These are phyloP conservation scores for Aspergillus campestris DNA, from an alignment of 495 filamentous ascomycete genomes.

Conservation along the genomic window DNA sequence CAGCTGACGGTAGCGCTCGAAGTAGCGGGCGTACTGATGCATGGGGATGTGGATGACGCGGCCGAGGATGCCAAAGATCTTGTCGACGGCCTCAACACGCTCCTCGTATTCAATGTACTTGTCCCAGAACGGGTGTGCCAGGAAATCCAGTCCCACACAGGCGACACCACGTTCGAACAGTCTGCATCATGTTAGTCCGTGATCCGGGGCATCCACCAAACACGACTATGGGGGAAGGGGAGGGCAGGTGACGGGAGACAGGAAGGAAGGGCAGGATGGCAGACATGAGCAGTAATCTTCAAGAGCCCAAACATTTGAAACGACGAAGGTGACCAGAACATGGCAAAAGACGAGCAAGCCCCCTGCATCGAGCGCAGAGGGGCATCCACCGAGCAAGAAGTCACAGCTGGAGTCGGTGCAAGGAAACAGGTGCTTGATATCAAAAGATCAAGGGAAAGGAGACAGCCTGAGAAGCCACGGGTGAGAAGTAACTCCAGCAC, in stretches of 20 bases:
- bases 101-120: conserved; percentile 97
- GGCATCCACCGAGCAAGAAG: conserved; percentile 25
- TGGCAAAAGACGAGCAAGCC: conserved; percentile 18
- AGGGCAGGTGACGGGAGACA: conserved; percentile 14
- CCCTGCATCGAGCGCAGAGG: conserved; percentile 27
- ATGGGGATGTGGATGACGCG: conserved; percentile 89
- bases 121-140: conserved; percentile 96
- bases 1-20: conserved; percentile 77
- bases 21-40: conserved; percentile 95
- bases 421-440: conserved; percentile 18
- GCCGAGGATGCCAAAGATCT: conserved; percentile 75
- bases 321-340: conserved; percentile 24
- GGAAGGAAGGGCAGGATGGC: conserved; percentile 32
- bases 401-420: conserved; percentile 24
- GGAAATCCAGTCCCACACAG: conserved; percentile 84
- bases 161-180: conserved; percentile 87
- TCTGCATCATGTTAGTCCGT: conserved; percentile 45
- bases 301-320: conserved; percentile 34
- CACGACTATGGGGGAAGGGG: conserved; percentile 18
- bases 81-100: conserved; percentile 74
- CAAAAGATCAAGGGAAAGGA: conserved; percentile 27
- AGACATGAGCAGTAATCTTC: conserved; percentile 47
- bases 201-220: conserved; percentile 2
- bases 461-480: conserved; percentile 48
- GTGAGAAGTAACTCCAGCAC: conserved; percentile 47